Conservation (phyloP, 2,329 filamentous ascomycete genomes). For the Pseudogymnoascus sp. region DNA sequence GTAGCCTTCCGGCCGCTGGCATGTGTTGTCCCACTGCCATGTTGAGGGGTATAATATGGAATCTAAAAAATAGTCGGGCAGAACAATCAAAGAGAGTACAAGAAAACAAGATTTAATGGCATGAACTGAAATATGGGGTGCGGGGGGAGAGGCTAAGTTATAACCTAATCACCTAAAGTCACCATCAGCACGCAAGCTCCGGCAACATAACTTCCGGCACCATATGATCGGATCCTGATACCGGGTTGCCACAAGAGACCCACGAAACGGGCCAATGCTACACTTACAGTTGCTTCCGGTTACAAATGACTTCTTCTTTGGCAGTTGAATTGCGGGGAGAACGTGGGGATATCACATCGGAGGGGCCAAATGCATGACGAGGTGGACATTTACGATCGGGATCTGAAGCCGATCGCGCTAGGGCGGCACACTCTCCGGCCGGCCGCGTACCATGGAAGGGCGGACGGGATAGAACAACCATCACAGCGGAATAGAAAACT, state of each 20-base stretch:
- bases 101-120: slow-evolving; percentile 2
- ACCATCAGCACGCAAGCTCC: not conserved
- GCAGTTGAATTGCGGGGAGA: slow-evolving; percentile 8
- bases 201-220: not conserved
- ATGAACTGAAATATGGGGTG: slow-evolving; percentile 7
- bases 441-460: not conserved
- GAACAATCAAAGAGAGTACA: slow-evolving; percentile 1
- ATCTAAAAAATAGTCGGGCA: not conserved
- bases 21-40: slow-evolving; percentile 4
- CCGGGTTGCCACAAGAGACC: not conserved
- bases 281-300: not conserved
- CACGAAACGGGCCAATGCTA: not conserved
- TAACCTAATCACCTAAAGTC: not conserved
- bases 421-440: not conserved
- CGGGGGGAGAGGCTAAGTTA: slow-evolving; percentile 1
- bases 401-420: slow-evolving; percentile 8
- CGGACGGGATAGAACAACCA: not conserved
- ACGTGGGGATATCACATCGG: not conserved
- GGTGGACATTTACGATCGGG: slow-evolving; percentile 7
- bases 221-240: not conserved
- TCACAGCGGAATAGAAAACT: not conserved
- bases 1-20: not conserved
- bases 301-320: not conserved
- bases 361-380: slow-evolving; percentile 1
- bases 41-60: slow-evolving; percentile 3